These are phyloP conservation scores for Hippophae gyantsensis DNA, from an alignment of 306 rosid genomes.

Conservation along the genomic window DNA sequence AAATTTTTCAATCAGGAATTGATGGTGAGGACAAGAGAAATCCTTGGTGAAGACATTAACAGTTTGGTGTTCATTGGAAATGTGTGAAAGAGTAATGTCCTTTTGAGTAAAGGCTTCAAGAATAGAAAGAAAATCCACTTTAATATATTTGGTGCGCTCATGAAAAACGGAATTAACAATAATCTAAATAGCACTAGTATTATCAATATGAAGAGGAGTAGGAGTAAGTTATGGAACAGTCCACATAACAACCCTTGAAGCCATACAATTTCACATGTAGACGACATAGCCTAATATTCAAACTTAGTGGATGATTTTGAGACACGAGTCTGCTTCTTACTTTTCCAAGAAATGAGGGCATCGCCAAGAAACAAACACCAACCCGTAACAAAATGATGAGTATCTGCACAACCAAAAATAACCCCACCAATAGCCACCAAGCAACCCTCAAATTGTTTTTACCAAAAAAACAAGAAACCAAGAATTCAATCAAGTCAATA, in stretches of 20 bases:
- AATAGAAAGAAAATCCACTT: background rate
- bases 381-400: no score
- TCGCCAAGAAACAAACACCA: background rate
- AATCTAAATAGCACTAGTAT: background rate
- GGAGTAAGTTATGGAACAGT: background rate
- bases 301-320: background rate
- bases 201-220: conserved; percentile 1
- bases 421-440: no score
- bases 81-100: background rate
- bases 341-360: background rate
- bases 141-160: background rate
- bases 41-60: background rate
- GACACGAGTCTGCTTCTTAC: background rate
- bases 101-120: no score
- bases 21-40: background rate
- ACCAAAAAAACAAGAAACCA: no score
- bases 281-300: background rate
- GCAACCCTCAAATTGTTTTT: no score
- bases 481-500: no score
- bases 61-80: background rate
- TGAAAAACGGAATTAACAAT: background rate
- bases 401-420: no score
- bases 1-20: background rate
- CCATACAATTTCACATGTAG: conserved; percentile 1
- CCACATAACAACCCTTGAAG: background rate